Evolutionary conservation across 2,329 filamentous ascomycete genomes (phyloP), one percentile per base, ranked within the genome.

Genomic region (Leptodontidium sp.): DNA sequence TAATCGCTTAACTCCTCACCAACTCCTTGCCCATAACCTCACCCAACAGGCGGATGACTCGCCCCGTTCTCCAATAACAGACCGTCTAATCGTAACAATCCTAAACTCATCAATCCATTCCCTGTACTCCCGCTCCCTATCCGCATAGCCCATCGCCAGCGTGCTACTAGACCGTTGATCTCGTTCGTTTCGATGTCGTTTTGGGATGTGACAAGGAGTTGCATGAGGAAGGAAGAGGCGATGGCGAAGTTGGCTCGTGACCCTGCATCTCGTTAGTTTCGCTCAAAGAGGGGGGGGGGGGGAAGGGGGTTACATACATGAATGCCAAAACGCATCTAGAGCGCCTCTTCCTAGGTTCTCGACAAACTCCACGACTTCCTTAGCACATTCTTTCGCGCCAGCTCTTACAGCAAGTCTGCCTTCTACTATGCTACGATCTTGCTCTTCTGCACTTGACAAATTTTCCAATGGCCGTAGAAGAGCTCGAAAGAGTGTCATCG

Each of bases 401-500:
- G 73, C 72, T 64, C 75, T 70, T 6, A 77, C 75, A 1, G 76
- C 76, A 35, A 65, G 52, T 14, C 75, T 66, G 26, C 73, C 73
- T 4, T 70, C 70, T 4, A 72, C 63, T 15, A 73, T 72, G 12
- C 70, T 67, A 40, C 71, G 72, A 55, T 76, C 71, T 24, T 74
- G 74, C 58, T 76, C 75, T 61, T 77, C 73, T 11, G 73, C 57
- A 32, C 65, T 69, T 6, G 67, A 72, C 1, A 75, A 29, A 64
- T 75, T 74, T n/a, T 77, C 75, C 5, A 79, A 68, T 1, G 78
- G 78, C 40, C 78, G 71, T 1, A 79, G 67, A 2, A 80, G 69
- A 5, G 78, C 78, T 0, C 77, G 72, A 62, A 79, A 79, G 11
- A 80, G 71, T 5, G 76, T 79, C 77, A 80, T 79, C 8, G 76